Evolutionary conservation across 306 rosid species (phyloP).

Genomic region (Comarum palustre): DNA sequence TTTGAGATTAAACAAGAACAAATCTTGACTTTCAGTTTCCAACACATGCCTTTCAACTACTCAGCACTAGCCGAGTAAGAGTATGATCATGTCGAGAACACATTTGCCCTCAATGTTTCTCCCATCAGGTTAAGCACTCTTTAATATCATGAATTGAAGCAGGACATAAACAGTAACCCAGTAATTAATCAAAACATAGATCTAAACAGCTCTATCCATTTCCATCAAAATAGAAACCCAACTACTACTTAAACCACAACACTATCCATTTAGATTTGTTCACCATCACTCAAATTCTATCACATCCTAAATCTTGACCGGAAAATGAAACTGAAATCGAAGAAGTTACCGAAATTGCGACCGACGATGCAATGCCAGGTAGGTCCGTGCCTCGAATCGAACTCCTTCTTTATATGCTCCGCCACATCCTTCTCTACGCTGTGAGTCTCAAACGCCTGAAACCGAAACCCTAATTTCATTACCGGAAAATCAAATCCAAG

Average conservation of each 20-base stretch:
- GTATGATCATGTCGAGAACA: not conserved
- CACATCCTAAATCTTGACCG: slow-evolving; percentile 23
- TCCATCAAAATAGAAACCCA: not conserved
- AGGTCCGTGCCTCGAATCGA: slow-evolving; percentile 81
- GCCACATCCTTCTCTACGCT: slow-evolving; percentile 90
- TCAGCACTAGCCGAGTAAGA: slow-evolving; percentile 2
- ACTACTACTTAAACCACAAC: not conserved
- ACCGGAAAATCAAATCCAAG: not conserved
- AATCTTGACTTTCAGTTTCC: not conserved
- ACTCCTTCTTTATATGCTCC: slow-evolving; percentile 87
- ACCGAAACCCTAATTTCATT: not conserved
- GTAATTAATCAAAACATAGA: slow-evolving; percentile 24
- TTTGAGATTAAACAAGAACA: not conserved
- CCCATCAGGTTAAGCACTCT: not conserved
- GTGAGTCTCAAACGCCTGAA: slow-evolving; percentile 82
- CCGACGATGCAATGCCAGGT: slow-evolving; percentile 99
- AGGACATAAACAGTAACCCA: not conserved
- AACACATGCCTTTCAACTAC: not conserved
- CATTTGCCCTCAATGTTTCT: not conserved
- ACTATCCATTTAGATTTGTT: not conserved
- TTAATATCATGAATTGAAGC: not conserved
- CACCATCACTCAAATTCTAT: slow-evolving; percentile 5
- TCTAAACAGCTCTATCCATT: slow-evolving; percentile 28
- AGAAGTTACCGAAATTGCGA: slow-evolving; percentile 73
- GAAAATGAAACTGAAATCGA: slow-evolving; percentile 1